phyloP scores from a whole-genome alignment of 768 basidiomycete genomes.

The Coprinopsis sp. region DNA sequence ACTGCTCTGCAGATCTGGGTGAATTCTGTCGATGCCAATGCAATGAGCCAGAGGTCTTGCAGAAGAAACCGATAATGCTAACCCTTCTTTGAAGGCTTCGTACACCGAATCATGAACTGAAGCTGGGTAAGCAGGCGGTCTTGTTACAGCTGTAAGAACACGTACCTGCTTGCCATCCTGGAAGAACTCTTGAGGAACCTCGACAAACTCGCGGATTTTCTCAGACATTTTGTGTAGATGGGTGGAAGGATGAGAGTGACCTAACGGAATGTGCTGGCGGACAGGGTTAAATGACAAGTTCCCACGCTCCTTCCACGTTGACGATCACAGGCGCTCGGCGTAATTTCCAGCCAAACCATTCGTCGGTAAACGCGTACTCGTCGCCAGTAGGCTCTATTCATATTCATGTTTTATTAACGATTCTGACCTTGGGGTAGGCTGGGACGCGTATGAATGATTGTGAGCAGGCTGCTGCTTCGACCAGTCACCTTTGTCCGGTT shows the following conservation, averaged over 20 bases:
- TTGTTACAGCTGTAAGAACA: constrained; percentile 5
- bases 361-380: constrained; percentile 3
- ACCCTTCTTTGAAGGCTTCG: constrained; percentile 97
- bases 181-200: constrained; percentile 87
- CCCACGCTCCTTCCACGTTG: constrained; percentile 32
- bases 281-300: constrained; percentile 18
- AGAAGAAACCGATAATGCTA: constrained; percentile 12
- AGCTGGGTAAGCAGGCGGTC: no score
- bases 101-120: constrained; percentile 95
- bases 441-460: constrained; percentile 60
- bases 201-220: constrained; percentile 83
- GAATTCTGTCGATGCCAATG: constrained; percentile 59
- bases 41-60: not conserved
- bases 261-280: constrained; percentile 29
- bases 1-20: constrained; percentile 93
- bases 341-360: constrained; percentile 3
- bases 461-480: constrained; percentile 40
- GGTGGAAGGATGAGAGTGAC: constrained; percentile 11
- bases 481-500: constrained; percentile 20
- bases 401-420: constrained; percentile 11
- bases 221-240: constrained; percentile 66
- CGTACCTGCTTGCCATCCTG: constrained; percentile 90
- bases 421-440: constrained; percentile 16
- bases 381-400: no score
- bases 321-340: constrained; percentile 9